Evolutionary conservation across 305 asterid genomes (phyloP).

Genomic region (Solanum chacoense): DNA sequence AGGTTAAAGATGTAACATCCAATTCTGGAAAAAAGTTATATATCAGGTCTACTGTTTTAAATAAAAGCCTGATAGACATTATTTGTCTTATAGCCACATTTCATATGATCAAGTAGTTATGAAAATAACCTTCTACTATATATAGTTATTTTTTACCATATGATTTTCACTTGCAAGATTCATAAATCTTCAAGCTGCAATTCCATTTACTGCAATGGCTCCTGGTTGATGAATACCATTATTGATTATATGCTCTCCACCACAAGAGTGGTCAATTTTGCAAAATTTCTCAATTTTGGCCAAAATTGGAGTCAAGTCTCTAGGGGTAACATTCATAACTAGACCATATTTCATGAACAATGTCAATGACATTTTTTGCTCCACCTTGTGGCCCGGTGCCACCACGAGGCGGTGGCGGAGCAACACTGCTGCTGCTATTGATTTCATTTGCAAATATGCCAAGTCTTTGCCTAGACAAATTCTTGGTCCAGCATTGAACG

Average conservation of each 20-base stretch:
- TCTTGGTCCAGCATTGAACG: constrained; percentile 58
- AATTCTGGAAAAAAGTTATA: not conserved
- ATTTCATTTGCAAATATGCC: constrained; percentile 56
- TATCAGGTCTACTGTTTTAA: not conserved
- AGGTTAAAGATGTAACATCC: not conserved
- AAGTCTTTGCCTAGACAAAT: constrained; percentile 50
- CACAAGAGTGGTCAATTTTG: constrained; percentile 6
- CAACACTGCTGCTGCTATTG: constrained; percentile 43
- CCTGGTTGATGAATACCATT: constrained; percentile 6
- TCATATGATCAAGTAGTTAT: not conserved
- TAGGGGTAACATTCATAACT: constrained; percentile 30
- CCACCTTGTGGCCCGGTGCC: constrained; percentile 47
- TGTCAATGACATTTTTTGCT: constrained; percentile 54
- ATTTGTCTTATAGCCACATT: not conserved
- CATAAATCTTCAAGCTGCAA: constrained; percentile 1
- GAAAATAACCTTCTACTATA: not conserved
- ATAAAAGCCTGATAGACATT: not conserved
- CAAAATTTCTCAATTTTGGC: constrained; percentile 16
- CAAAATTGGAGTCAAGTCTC: constrained; percentile 35
- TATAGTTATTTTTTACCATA: not conserved
- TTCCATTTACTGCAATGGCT: constrained; percentile 10
- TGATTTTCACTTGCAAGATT: not conserved
- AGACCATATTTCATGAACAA: constrained; percentile 58
- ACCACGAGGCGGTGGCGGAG: constrained; percentile 42
- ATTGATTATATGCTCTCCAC: not conserved